Percentiles rank a stretch among this genome's conserved stretches.
These are phyloP conservation scores for Arthrinium phaeospermum DNA, from an alignment of 2,329 filamentous ascomycete genomes.

Conservation along the genomic window DNA sequence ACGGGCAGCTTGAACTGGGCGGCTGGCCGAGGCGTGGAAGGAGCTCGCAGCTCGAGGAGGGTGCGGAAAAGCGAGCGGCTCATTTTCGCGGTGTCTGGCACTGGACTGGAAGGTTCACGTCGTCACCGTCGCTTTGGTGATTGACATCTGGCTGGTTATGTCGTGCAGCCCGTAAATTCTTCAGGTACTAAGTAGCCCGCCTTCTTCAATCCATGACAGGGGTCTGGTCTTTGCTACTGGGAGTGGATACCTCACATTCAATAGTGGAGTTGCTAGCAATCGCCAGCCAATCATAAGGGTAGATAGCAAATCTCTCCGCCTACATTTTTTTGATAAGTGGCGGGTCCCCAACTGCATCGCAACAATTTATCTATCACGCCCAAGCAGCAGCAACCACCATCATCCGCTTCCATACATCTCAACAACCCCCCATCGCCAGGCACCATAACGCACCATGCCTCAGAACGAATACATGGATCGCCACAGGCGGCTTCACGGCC, in stretches of 20 bases:
- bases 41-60: slow-evolving; percentile 63
- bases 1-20: slow-evolving; percentile 30
- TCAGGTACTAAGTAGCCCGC: neutral
- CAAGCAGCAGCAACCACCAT: neutral
- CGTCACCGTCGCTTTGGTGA: slow-evolving; percentile 1
- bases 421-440: neutral
- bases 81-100: slow-evolving; percentile 43
- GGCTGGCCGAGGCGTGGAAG: slow-evolving; percentile 52
- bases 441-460: slow-evolving; percentile 47
- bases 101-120: neutral
- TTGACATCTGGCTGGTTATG: neutral
- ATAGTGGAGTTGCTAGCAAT: too few species aligned
- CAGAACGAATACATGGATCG: slow-evolving; percentile 87
- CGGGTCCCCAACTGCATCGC: neutral
- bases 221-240: neutral
- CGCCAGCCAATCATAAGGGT: neutral
- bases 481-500: slow-evolving; percentile 65
- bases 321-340: slow-evolving; percentile 18
- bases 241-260: neutral
- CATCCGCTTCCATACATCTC: neutral
- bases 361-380: neutral
- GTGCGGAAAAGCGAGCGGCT: slow-evolving; percentile 68
- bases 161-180: slow-evolving; percentile 6
- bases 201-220: neutral
- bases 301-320: neutral